Base-by-base conservation (phyloP, 192 early-diverging fungal genomes). In the Mortierella hygrophila region DNA sequence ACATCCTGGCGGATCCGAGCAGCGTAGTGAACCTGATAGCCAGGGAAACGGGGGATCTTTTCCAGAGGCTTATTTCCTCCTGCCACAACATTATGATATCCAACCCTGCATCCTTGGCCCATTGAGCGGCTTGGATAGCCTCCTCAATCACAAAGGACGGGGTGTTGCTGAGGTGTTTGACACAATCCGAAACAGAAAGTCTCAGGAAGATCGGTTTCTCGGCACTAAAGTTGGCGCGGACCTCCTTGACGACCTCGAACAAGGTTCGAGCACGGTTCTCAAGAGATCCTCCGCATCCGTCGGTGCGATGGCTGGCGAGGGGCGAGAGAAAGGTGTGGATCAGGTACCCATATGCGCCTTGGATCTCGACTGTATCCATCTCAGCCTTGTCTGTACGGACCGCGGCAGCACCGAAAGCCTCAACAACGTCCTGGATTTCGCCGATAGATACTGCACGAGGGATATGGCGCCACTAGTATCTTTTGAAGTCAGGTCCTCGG, bases 281-380 rank as follows among this genome's bases (percentile, higher is more conserved):
- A 40, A 98, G 93, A 3, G 93, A 93, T 0, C 98, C 97, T 63
- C 97, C 97, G 80, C 97, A 99, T 72, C 94, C 70, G 82, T 99
- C 98, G 1, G 96, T 97, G 75, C 97, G 94, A 35, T 93, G 73
- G 88, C 99, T 99, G 74, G 94, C 89, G 44, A 96, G 75, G 1
- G 95, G 94, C 23, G 94, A 95, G 20, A 97, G 80, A 78, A 98
- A 98, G 81, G 93, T 89, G 88, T 94, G 89, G 70, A 96, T 79
- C 65, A 99, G 87, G 86, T 97, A 98, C 13, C 97, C 97, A 86
- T 99, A 96, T 6, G 97, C 96, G 63, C 89, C 92, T 73, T 98
- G 97, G 37, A 98, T 89, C 88, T 98, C 97, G 42, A 98, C 86
- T 15, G 94, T 93, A 74, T 98, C 95, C 83, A 97, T 96, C 1